Evolutionary conservation across 2,329 filamentous ascomycete genomes (phyloP).

Genomic region (Orbilia oligospora): DNA sequence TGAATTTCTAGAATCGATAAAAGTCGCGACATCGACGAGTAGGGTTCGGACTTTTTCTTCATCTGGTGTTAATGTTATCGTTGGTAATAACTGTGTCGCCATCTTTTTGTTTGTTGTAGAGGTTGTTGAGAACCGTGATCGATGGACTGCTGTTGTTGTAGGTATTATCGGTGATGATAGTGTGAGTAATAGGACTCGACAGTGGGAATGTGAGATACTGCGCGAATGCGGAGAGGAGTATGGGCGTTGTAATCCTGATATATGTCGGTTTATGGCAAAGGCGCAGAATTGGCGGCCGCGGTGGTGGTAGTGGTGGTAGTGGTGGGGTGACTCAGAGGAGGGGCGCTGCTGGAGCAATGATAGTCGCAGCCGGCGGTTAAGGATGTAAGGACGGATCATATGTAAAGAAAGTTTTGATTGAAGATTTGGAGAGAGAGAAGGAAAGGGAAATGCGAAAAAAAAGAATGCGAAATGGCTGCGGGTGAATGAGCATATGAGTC

Average conservation of each 20-base stretch:
- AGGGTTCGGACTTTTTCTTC: slow-evolving; percentile 82
- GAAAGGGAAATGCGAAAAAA: not conserved
- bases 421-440: not conserved
- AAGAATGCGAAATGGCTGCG: not conserved
- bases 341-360: slow-evolving; percentile 34
- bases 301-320: not conserved
- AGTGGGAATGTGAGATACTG: slow-evolving; percentile 40
- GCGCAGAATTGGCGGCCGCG: slow-evolving; percentile 11
- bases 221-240: slow-evolving; percentile 33
- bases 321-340: slow-evolving; percentile 48
- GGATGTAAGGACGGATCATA: slow-evolving; percentile 38
- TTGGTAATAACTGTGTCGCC: slow-evolving; percentile 63
- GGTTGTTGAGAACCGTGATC: slow-evolving; percentile 4
- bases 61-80: slow-evolving; percentile 76
- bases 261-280: slow-evolving; percentile 29
- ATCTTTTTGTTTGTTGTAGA: too few species aligned
- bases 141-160: not conserved
- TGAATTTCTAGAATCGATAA: slow-evolving; percentile 71
- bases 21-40: slow-evolving; percentile 83
- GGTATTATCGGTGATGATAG: not conserved
- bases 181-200: slow-evolving; percentile 12
- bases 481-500: too few species aligned
- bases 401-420: not conserved
- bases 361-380: slow-evolving; percentile 48
- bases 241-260: slow-evolving; percentile 12